Conservation (phyloP, 108 stramenopile genomes). For the Seminavis robusta region DNA sequence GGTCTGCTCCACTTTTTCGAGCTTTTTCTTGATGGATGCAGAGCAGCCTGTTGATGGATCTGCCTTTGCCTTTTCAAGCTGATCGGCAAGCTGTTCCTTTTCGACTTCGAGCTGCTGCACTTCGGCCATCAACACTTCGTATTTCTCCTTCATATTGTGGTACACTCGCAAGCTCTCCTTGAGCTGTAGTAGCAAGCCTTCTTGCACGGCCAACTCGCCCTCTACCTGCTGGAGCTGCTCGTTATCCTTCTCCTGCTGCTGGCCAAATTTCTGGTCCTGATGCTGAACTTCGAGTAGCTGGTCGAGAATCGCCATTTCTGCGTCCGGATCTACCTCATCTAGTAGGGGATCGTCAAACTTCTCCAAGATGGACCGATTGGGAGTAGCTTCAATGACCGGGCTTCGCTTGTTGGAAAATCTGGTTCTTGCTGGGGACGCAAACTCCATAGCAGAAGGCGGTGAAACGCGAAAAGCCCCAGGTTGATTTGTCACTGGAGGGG, state of each 20-base stretch:
- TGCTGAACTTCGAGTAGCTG: constrained; percentile 80
- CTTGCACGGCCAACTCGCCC: constrained; percentile 71
- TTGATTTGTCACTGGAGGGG: too few species aligned
- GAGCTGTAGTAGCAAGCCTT: constrained; percentile 64
- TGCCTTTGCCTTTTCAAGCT: constrained; percentile 59
- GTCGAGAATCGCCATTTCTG: constrained; percentile 83
- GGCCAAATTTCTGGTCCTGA: constrained; percentile 65
- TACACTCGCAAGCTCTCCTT: constrained; percentile 75
- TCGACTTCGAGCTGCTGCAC: constrained; percentile 75
- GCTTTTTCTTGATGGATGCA: constrained; percentile 62
- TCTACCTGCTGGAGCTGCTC: constrained; percentile 63
- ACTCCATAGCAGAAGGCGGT: too few species aligned
- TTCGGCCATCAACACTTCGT: constrained; percentile 73
- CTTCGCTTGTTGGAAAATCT: neutral
- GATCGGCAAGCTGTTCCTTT: constrained; percentile 58
- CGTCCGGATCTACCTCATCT: constrained; percentile 76
- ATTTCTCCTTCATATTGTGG: constrained; percentile 76
- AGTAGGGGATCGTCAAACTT: constrained; percentile 36
- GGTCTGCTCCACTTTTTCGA: constrained; percentile 67
- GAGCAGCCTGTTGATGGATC: constrained; percentile 78
- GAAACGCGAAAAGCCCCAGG: too few species aligned
- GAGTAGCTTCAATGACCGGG: neutral
- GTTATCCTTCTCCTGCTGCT: constrained; percentile 48
- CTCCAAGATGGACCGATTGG: constrained; percentile 14
- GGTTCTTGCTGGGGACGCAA: constrained; percentile 3